Evolutionary conservation across 176 grass and related monocot species (phyloP).

Genomic region (Phoenix dactylifera): DNA sequence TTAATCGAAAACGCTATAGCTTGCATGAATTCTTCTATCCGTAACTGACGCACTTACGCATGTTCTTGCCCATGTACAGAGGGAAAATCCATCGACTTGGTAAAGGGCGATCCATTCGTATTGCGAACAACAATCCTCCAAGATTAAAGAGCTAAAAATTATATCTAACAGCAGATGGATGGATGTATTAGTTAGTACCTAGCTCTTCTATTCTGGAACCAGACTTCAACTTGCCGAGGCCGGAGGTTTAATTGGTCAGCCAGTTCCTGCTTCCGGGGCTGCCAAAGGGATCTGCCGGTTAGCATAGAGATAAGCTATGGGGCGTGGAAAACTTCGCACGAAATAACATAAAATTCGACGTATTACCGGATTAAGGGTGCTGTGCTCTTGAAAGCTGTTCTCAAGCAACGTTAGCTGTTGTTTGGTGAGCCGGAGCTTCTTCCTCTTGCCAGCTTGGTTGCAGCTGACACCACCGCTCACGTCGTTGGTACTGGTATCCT

Average conservation of each 20-base stretch:
- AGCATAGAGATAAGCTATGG: too few species aligned
- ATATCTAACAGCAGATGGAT: too few species aligned
- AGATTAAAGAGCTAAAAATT: too few species aligned
- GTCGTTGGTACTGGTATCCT: not conserved
- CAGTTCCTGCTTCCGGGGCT: slow-evolving; percentile 59
- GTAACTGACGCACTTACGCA: too few species aligned
- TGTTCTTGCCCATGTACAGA: too few species aligned
- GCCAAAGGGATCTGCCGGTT: slow-evolving; percentile 3
- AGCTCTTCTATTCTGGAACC: slow-evolving; percentile 89
- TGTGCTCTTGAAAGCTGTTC: slow-evolving; percentile 39
- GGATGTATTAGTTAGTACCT: slow-evolving; percentile 30
- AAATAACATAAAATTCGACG: not conserved
- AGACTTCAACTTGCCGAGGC: slow-evolving; percentile 72
- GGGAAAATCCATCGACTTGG: too few species aligned
- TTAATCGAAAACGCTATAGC: too few species aligned
- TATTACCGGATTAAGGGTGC: slow-evolving; percentile 52
- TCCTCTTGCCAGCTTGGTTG: slow-evolving; percentile 18
- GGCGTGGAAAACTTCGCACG: too few species aligned
- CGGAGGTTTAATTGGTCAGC: slow-evolving; percentile 48
- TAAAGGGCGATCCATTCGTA: too few species aligned
- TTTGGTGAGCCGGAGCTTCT: slow-evolving; percentile 64
- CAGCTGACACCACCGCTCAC: not conserved
- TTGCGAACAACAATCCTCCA: too few species aligned
- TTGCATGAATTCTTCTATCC: too few species aligned
- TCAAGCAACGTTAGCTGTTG: slow-evolving; percentile 55